A percentile compares a stretch with the other conserved stretches of the same genome.
phyloP scores from a whole-genome alignment of 2,329 filamentous ascomycete genomes.

The Cercospora sesami region DNA sequence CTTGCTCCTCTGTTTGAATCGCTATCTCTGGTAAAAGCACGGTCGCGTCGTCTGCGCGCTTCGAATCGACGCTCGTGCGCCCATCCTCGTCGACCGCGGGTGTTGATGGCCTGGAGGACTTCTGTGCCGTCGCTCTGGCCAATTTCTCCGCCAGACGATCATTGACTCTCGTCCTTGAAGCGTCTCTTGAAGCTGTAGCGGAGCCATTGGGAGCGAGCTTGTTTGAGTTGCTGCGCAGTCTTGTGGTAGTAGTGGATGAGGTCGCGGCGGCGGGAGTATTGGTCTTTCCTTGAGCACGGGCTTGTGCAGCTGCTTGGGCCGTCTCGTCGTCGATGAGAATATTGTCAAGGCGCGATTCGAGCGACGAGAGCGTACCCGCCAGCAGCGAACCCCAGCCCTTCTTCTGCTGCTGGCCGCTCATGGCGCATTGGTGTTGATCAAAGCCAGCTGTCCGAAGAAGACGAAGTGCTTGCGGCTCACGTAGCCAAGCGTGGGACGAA shows the following conservation, averaged over 20 bases:
- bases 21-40: slow-evolving; percentile 29
- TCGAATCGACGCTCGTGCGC: slow-evolving; percentile 49
- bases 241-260: slow-evolving; percentile 14
- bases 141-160: slow-evolving; percentile 86
- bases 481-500: slow-evolving; percentile 5
- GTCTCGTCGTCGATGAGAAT: slow-evolving; percentile 81
- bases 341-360: slow-evolving; percentile 88
- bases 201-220: slow-evolving; percentile 28
- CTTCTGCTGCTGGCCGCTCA: slow-evolving; percentile 24
- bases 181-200: slow-evolving; percentile 59
- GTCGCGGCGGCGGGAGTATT: slow-evolving; percentile 15
- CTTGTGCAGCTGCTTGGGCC: slow-evolving; percentile 45
- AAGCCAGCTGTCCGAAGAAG: not conserved
- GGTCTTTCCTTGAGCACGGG: slow-evolving; percentile 39
- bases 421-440: slow-evolving; percentile 1
- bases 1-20: slow-evolving; percentile 19
- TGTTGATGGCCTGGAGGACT: slow-evolving; percentile 60
- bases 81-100: slow-evolving; percentile 50
- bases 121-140: slow-evolving; percentile 80
- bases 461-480: slow-evolving; percentile 4
- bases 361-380: slow-evolving; percentile 85
- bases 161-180: slow-evolving; percentile 67
- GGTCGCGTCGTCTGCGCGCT: slow-evolving; percentile 37
- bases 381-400: slow-evolving; percentile 60
- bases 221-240: slow-evolving; percentile 30